phyloP scores from a whole-genome alignment of 192 early-diverging fungal species.

The Coemansia sp. region DNA sequence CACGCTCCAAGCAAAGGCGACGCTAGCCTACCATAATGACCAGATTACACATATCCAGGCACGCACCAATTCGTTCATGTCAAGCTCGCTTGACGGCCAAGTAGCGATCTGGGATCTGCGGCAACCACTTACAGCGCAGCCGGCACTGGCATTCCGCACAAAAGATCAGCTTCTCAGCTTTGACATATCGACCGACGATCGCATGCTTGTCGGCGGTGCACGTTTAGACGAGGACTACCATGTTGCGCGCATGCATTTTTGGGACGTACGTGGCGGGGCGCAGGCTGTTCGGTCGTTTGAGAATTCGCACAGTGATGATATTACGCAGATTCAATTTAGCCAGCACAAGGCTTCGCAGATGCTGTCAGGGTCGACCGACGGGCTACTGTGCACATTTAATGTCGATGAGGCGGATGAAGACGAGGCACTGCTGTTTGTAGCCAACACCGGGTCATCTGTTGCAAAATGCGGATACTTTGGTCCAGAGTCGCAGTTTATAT shows the following conservation, averaged over 20 bases:
- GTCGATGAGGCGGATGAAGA: conserved; percentile 76
- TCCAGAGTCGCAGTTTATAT: conserved; percentile 83
- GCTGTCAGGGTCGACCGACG: conserved; percentile 72
- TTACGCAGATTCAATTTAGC: conserved; percentile 75
- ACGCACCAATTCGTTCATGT: conserved; percentile 53
- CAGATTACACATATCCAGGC: conserved; percentile 63
- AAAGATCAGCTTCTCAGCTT: conserved; percentile 58
- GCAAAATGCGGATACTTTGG: conserved; percentile 89
- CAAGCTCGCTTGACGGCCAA: conserved; percentile 63
- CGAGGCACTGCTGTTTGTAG: conserved; percentile 77
- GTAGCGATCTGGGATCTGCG: conserved; percentile 71
- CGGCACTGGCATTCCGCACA: conserved; percentile 27
- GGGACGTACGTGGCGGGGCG: conserved; percentile 19
- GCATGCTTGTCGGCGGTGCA: conserved; percentile 32
- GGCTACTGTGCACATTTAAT: conserved; percentile 76
- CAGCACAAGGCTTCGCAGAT: conserved; percentile 53
- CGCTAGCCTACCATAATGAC: conserved; percentile 57
- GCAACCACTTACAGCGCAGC: conserved; percentile 12
- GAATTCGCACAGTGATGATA: conserved; percentile 74
- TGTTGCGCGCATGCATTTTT: conserved; percentile 30
- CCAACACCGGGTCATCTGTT: conserved; percentile 83
- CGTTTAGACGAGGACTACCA: conserved; percentile 25
- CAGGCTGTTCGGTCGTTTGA: conserved; percentile 23
- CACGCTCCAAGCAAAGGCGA: conserved; percentile 47
- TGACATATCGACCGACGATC: conserved; percentile 27